Evolutionary conservation across 108 stramenopile species (phyloP).

Genomic region (Phaeodactylum tricornutum): DNA sequence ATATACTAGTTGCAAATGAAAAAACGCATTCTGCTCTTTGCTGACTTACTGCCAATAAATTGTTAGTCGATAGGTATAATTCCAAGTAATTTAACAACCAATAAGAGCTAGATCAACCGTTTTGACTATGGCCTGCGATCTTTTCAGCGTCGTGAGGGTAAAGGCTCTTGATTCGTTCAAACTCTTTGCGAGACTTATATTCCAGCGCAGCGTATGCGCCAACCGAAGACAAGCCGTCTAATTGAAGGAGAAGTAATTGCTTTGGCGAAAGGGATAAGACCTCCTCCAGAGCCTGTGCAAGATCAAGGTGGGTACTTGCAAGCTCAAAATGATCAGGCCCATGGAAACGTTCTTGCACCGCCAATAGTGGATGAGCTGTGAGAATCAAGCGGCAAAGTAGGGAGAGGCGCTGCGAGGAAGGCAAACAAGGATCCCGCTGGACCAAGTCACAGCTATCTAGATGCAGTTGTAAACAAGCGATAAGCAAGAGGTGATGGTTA

Average conservation of each 20-base stretch:
- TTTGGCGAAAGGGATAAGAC: constrained; percentile 47
- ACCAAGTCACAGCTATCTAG: constrained; percentile 45
- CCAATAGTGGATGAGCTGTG: constrained; percentile 21
- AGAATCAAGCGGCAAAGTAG: constrained; percentile 37
- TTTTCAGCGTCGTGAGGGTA: constrained; percentile 26
- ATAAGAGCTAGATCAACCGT: too few species aligned
- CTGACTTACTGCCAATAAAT: too few species aligned
- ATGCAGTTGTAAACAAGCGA: constrained; percentile 49
- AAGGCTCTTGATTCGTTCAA: constrained; percentile 46
- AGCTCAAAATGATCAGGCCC: constrained; percentile 40
- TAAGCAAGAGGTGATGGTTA: constrained; percentile 38
- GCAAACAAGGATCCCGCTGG: constrained; percentile 7
- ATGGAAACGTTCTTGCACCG: constrained; percentile 11
- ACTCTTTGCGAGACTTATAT: constrained; percentile 33
- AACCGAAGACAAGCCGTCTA: constrained; percentile 26
- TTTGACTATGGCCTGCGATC: too few species aligned
- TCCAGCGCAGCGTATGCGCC: constrained; percentile 46
- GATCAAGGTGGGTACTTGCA: constrained; percentile 25
- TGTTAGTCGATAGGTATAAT: too few species aligned
- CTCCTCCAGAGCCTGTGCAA: constrained; percentile 35
- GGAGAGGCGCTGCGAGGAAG: constrained; percentile 11
- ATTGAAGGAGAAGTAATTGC: constrained; percentile 21
- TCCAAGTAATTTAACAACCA: too few species aligned
- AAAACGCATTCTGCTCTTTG: too few species aligned
- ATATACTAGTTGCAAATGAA: too few species aligned